phyloP scores from a whole-genome alignment of 2,329 filamentous ascomycete genomes.

The Ascochyta koolunga region DNA sequence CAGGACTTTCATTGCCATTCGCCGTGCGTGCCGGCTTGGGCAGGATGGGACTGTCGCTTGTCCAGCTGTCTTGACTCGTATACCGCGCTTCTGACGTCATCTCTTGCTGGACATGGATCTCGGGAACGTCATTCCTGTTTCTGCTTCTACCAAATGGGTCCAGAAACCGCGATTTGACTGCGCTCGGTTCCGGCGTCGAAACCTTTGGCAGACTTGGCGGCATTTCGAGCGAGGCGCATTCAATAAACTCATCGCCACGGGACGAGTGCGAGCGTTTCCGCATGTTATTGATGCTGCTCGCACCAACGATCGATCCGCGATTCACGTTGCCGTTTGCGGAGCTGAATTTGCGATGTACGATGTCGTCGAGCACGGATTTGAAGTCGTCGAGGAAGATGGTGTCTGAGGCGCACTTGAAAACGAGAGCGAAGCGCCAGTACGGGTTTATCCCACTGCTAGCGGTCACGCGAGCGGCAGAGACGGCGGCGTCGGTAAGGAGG shows the following conservation, averaged over 20 bases:
- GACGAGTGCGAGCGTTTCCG: constrained; percentile 24
- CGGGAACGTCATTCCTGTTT: constrained; percentile 17
- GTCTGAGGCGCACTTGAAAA: constrained; percentile 46
- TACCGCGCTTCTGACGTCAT: constrained; percentile 27
- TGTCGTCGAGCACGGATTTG: constrained; percentile 44
- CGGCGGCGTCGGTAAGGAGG: constrained; percentile 37
- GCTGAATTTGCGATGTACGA: constrained; percentile 35
- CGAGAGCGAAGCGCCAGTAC: constrained; percentile 45
- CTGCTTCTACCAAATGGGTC: constrained; percentile 21
- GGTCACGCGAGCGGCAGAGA: constrained; percentile 38
- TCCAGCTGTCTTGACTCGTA: constrained; percentile 27
- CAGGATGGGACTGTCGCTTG: constrained; percentile 25
- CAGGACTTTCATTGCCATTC: constrained; percentile 16
- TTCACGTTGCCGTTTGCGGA: constrained; percentile 22
- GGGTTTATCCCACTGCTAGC: constrained; percentile 42
- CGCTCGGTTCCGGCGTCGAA: constrained; percentile 11
- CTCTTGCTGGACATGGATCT: constrained; percentile 35
- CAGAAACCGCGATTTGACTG: constrained; percentile 17
- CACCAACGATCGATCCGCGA: constrained; percentile 18
- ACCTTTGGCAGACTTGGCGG: constrained; percentile 13
- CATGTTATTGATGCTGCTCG: constrained; percentile 7
- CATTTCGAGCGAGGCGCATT: constrained; percentile 22
- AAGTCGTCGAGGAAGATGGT: constrained; percentile 47
- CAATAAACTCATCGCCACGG: constrained; percentile 29
- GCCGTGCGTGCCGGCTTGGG: constrained; percentile 25